phyloP scores from a whole-genome alignment of 1,139 yeast species.

The Eremothecium gossypii region DNA sequence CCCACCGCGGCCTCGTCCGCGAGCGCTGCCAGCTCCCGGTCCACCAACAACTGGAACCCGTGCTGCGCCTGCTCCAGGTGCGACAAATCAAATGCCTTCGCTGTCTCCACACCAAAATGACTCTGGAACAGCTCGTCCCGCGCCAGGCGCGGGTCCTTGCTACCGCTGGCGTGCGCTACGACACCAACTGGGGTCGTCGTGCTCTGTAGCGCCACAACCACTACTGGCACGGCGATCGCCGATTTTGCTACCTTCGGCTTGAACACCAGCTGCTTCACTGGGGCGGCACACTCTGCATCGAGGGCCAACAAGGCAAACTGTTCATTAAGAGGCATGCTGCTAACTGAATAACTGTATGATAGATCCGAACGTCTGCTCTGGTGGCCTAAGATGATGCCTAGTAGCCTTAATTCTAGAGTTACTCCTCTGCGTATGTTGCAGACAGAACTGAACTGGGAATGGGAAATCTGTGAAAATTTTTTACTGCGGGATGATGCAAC shows the following conservation, averaged over 20 bases:
- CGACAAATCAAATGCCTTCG: constrained; percentile 62
- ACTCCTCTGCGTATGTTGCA: no score
- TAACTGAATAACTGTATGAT: no score
- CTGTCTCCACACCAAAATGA: constrained; percentile 47
- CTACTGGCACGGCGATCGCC: constrained; percentile 72
- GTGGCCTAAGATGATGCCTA: no score
- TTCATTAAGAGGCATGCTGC: constrained; percentile 49
- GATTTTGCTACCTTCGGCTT: constrained; percentile 87
- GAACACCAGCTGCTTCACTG: constrained; percentile 72
- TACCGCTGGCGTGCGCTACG: constrained; percentile 59
- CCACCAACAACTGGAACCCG: constrained; percentile 60
- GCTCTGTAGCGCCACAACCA: constrained; percentile 64
- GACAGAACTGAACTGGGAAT: no score
- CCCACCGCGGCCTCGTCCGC: constrained; percentile 38
- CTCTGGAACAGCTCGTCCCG: constrained; percentile 66
- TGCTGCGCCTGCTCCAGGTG: constrained; percentile 45
- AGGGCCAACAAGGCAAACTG: constrained; percentile 50
- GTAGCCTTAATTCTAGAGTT: no score
- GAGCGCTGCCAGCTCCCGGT: constrained; percentile 40
- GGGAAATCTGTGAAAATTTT: no score
- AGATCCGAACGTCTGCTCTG: no score
- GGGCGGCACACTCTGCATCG: constrained; percentile 36
- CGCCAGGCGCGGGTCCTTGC: constrained; percentile 83
- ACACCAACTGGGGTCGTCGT: constrained; percentile 61
- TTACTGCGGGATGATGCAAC: no score